Base-by-base conservation (phyloP, 495 filamentous ascomycete species). In the Podospora bellae-mahoneyi region DNA sequence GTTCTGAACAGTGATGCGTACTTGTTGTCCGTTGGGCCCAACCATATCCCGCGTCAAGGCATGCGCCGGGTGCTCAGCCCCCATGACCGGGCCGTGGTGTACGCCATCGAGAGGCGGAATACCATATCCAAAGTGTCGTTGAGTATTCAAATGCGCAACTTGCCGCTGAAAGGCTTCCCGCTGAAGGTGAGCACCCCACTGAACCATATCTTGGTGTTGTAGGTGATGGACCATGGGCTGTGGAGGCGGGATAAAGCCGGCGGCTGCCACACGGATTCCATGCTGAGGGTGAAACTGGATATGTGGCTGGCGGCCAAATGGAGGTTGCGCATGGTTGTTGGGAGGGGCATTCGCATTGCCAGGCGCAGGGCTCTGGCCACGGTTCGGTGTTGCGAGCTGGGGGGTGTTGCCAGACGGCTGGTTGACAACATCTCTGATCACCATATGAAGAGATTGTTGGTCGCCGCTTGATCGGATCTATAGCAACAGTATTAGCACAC, bases 371-470 rank as follows among this genome's bases (percentile, higher is more conserved):
- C 1, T 59, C 53, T 64, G 55, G 54, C n/a, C 60, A 59, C 9
- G 68, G 54, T 53, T 6, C 3, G 2, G 68, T 3, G 27, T 57
- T 28, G 16, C 44, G 1, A 18, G 53, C 20, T 18, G 63, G 39
- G 23, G 68, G 53, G 34, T 48, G 13, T 48, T 48, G 5, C 39
- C 39, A 9, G 39, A 20, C 5, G 61, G 27, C 4, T 71, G 64
- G 60, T 78, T 72, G 53, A 67, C 67, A n/a, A 68, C 30, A 66
- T 82, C 80, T 67, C 82, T 75, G 26, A 91, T 74, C 6, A 89
- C 89, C n/a, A 92, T 84, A 74, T 92, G 90, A 7, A 92, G 78
- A 66, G 82, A 81, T 68, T 84, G 80, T 4, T 78, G 75, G 13
- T 82, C 78, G 15, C 39, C 39, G 62, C 77, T 68, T 54, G 77